phyloP scores from a whole-genome alignment of 2,329 filamentous ascomycete genomes.

The Pseudogymnoascus sp. region DNA sequence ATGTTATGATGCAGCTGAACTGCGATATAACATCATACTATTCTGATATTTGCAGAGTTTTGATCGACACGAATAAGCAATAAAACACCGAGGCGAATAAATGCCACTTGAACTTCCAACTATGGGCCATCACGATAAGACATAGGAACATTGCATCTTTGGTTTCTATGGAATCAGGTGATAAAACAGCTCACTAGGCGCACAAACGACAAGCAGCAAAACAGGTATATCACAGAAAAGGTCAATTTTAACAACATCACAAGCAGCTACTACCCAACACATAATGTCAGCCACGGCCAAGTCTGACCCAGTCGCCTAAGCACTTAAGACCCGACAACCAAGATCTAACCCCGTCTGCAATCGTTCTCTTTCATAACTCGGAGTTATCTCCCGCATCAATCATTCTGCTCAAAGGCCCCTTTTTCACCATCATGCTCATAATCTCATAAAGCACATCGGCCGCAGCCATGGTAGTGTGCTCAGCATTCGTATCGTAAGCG shows the following conservation, averaged over 20 bases:
- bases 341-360: background rate
- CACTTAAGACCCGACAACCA: background rate
- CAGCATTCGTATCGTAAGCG: slow-evolving; percentile 66
- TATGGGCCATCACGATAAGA: background rate
- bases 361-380: background rate
- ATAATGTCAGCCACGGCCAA: background rate
- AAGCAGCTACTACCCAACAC: too few species aligned
- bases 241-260: too few species aligned
- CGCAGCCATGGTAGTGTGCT: slow-evolving; percentile 67
- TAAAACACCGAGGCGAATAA: background rate
- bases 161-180: background rate
- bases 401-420: slow-evolving; percentile 57
- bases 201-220: too few species aligned
- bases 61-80: background rate
- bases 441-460: slow-evolving; percentile 69
- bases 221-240: too few species aligned
- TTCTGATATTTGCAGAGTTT: background rate
- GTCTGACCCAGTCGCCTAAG: background rate
- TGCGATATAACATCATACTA: background rate
- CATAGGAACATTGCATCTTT: background rate
- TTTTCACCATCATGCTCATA: slow-evolving; percentile 77
- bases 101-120: background rate
- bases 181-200: too few species aligned
- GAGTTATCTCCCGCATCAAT: slow-evolving; percentile 19
- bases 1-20: background rate